Evolutionary conservation across 192 early-diverging fungal species (phyloP).

Genomic region (Backusella morwellensis): DNA sequence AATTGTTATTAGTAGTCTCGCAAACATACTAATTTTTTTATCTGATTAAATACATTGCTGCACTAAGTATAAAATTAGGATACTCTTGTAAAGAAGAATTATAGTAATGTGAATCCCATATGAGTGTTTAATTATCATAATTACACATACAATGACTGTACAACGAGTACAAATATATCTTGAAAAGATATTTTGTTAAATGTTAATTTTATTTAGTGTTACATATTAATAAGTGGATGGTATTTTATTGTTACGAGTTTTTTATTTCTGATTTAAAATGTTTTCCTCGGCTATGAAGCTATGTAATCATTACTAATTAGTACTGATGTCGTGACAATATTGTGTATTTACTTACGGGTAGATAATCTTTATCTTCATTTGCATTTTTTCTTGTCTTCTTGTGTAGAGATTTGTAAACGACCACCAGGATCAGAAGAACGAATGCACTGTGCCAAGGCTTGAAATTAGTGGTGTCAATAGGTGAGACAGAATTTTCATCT

Average conservation of each 20-base stretch:
- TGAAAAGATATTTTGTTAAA: background rate
- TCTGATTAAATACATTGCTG: background rate
- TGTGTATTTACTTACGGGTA: background rate
- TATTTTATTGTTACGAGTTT: background rate
- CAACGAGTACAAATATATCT: background rate
- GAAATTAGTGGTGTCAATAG: background rate
- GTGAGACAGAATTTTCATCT: background rate
- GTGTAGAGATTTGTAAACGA: background rate
- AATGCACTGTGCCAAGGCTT: background rate
- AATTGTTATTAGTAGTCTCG: too few relatives aligned
- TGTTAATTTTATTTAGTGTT: constrained; percentile 2
- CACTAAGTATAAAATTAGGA: too few relatives aligned
- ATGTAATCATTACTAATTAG: background rate
- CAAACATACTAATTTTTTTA: too few relatives aligned
- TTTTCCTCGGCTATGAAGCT: background rate
- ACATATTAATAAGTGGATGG: background rate
- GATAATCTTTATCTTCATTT: background rate
- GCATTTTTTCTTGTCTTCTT: background rate
- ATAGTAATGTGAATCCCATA: background rate
- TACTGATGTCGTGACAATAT: background rate
- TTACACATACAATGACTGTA: background rate
- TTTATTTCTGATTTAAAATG: constrained; percentile 2
- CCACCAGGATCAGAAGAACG: background rate
- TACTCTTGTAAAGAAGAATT: too few relatives aligned
- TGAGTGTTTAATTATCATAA: background rate